Base-by-base conservation (phyloP, 805 yeast species). In the Candida koratica region DNA sequence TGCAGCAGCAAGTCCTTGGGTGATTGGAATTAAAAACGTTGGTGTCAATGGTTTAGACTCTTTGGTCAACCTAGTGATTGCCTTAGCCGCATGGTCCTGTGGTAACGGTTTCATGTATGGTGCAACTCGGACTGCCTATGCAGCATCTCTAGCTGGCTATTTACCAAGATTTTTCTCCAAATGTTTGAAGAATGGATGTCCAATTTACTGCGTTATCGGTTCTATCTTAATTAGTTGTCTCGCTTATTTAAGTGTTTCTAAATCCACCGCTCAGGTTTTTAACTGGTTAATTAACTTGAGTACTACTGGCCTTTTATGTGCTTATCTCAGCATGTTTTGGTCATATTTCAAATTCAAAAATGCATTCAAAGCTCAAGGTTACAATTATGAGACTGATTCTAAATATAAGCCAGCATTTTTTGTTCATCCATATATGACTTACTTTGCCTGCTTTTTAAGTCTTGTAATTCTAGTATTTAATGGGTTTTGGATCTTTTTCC, bases 401-500 rank as follows among this genome's bases (percentile, higher is more conserved):
- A 48, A 49, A 25, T 55, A 37, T 38, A 40, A 36, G 25, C 52
- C 56, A 5, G 51, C 56, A 19, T 28, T 32, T 27, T 49, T 51
- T 32, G 49, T 55, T 18, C 51, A 49, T 31, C 62, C 62, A 32
- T 51, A 41, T 32, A 44, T 52, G 47, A 43, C 58, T 4, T 53
- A 56, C 25, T 48, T 56, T 17, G 60, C 56, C 5, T 39, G 39
- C 12, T 43, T 49, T 24, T 34, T 61, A 28, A 53, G 47, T 42
- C 24, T 43, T 6, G 6, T 52, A 12, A 54, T 62, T 23, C 49
- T 63, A 26, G 43, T 63, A 22, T 62, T 60, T 52, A 61, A 62
- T 37, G 77, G 75, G 12, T 63, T 62, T 47, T 59, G 64, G 64
- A 46, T 61, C 6, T 62, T 63, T 34, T 61, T 63, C 55, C 67